These are phyloP conservation scores for Collybia nuda DNA, from an alignment of 768 basidiomycete genomes.

Conservation along the genomic window DNA sequence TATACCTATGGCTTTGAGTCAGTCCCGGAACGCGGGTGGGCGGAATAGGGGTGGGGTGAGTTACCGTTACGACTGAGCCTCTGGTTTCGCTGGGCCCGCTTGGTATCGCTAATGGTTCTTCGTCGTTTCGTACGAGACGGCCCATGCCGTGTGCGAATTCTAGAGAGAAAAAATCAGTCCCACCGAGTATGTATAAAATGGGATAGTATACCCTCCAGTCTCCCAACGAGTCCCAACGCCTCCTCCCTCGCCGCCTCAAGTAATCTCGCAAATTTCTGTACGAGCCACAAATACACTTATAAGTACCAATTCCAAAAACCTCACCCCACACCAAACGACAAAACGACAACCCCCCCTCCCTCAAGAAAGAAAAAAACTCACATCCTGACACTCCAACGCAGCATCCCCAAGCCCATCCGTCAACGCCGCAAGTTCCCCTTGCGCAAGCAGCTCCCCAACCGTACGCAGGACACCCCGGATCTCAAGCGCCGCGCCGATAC, in stretches of 20 bases:
- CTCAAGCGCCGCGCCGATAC: slow-evolving; percentile 2
- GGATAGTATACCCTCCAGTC: background rate
- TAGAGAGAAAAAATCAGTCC: background rate
- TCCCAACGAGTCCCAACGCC: slow-evolving; percentile 1
- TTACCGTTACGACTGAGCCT: slow-evolving; percentile 2
- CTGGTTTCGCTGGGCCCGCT: slow-evolving; percentile 3
- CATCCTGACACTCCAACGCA: slow-evolving; percentile 5
- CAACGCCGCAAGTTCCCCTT: background rate
- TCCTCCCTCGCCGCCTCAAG: background rate
- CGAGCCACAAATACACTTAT: background rate
- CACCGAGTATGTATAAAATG: too few relatives aligned
- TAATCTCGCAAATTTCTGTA: background rate
- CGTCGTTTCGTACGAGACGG: background rate
- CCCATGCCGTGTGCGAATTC: slow-evolving; percentile 3
- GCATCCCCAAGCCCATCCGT: background rate
- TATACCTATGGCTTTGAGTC: too few relatives aligned
- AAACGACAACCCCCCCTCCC: too few relatives aligned
- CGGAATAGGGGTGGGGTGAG: background rate
- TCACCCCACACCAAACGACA: background rate
- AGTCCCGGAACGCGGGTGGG: too few relatives aligned
- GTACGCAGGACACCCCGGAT: slow-evolving; percentile 2
- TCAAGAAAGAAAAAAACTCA: background rate
- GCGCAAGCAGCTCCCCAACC: background rate
- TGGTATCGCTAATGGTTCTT: background rate
- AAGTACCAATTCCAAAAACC: too few relatives aligned